phyloP scores from a whole-genome alignment of 139 green algal genomes.

The Chlamydomonas applanata region DNA sequence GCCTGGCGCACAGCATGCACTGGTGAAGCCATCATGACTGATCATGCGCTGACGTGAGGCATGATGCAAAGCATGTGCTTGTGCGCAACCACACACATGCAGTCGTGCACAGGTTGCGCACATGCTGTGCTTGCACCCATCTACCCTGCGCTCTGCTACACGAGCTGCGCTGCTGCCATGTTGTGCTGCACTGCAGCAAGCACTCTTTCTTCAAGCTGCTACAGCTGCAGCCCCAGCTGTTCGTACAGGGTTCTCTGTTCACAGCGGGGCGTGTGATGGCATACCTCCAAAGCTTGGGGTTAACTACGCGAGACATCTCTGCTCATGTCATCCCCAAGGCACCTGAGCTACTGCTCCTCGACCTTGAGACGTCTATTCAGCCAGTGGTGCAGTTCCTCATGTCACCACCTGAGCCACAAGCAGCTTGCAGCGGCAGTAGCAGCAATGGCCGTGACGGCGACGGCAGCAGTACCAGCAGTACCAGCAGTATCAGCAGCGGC shows the following conservation, averaged over 20 bases:
- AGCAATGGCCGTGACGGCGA: background rate
- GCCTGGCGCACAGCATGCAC: too few species aligned
- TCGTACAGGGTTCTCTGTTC: constrained; percentile 19
- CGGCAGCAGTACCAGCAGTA: too few species aligned
- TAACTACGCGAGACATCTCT: constrained; percentile 12
- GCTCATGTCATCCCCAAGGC: constrained; percentile 12
- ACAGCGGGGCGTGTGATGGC: constrained; percentile 16
- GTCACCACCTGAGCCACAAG: too few species aligned
- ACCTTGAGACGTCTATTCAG: background rate
- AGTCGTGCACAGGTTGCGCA: too few species aligned
- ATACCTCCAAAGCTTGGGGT: constrained; percentile 23
- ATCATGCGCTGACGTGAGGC: too few species aligned
- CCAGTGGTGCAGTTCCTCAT: background rate
- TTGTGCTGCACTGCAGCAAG: background rate
- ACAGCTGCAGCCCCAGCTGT: constrained; percentile 3
- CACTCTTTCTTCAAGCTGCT: constrained; percentile 22
- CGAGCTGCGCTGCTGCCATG: too few species aligned
- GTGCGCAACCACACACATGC: too few species aligned
- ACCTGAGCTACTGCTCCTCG: constrained; percentile 7
- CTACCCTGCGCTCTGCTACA: too few species aligned
- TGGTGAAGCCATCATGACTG: too few species aligned
- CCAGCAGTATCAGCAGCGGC: too few species aligned
- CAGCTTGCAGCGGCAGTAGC: background rate
- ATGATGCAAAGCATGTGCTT: background rate
- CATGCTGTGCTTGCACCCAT: too few species aligned